phyloP scores from a whole-genome alignment of 306 rosid genomes.

The Senna siamea region DNA sequence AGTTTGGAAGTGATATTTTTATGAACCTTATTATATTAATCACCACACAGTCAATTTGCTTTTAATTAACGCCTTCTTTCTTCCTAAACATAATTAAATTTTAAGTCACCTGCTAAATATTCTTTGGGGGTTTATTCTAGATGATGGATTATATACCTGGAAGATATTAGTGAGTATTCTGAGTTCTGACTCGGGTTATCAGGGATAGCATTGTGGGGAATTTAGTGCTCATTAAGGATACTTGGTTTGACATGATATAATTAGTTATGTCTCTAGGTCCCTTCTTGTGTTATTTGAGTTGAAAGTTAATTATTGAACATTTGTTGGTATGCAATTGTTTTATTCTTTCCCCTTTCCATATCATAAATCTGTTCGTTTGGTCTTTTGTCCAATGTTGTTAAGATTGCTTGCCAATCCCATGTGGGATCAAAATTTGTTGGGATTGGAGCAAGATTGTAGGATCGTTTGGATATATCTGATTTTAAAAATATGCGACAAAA shows the following conservation, averaged over 20 bases:
- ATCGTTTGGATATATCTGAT: too few relatives aligned
- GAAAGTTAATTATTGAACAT: neutral
- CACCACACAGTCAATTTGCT: neutral
- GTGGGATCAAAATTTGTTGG: too few relatives aligned
- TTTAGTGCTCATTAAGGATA: constrained; percentile 15
- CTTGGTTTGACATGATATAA: constrained; percentile 7
- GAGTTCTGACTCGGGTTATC: neutral
- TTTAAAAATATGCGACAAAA: too few relatives aligned
- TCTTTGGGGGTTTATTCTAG: neutral
- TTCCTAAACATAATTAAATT: neutral
- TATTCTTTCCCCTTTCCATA: neutral
- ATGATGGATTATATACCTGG: neutral
- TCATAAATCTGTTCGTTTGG: neutral
- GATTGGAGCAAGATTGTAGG: too few relatives aligned
- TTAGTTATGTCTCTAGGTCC: neutral
- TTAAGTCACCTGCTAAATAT: neutral
- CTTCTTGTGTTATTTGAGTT: neutral
- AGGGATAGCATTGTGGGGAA: neutral
- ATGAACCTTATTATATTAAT: neutral
- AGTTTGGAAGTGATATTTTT: constrained; percentile 1
- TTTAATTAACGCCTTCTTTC: neutral
- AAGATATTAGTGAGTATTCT: neutral
- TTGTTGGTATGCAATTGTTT: neutral
- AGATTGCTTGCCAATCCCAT: too few relatives aligned
- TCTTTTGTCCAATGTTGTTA: too few relatives aligned